A percentile compares a stretch with the other conserved stretches of the same genome.
Conservation (phyloP, 208 protist genomes). For the Crithidia mellificae region DNA sequence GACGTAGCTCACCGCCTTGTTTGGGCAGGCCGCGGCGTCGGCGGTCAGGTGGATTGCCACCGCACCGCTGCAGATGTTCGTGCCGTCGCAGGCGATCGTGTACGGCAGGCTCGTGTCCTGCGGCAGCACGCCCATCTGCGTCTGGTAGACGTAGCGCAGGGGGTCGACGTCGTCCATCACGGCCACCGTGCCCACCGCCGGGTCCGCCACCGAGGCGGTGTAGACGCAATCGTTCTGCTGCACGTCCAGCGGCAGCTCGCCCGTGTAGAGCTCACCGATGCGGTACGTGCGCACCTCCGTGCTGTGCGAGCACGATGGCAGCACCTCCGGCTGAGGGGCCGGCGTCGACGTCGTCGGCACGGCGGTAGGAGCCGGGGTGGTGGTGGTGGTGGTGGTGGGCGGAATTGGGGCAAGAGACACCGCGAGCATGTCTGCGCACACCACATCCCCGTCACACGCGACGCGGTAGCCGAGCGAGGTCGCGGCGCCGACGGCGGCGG, state of each 20-base stretch:
- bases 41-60: constrained; percentile 35
- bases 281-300: constrained; percentile 28
- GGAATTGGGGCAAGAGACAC: constrained; percentile 21
- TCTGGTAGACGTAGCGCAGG: constrained; percentile 48
- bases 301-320: constrained; percentile 36
- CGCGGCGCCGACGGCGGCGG: constrained; percentile 14
- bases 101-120: constrained; percentile 33
- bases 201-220: constrained; percentile 28
- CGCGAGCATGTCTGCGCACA: constrained; percentile 43
- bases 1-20: constrained; percentile 19
- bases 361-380: neutral
- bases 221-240: constrained; percentile 31
- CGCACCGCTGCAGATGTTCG: constrained; percentile 36
- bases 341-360: constrained; percentile 5
- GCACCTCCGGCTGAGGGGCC: neutral
- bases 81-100: constrained; percentile 42
- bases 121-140: constrained; percentile 14
- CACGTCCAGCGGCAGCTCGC: constrained; percentile 36
- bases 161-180: constrained; percentile 23
- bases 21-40: constrained; percentile 30
- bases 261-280: constrained; percentile 25
- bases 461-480: constrained; percentile 38
- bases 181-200: constrained; percentile 30
- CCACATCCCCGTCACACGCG: constrained; percentile 29
- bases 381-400: constrained; percentile 13